Evolutionary conservation across 805 yeast species (phyloP), one percentile per base, ranked within the genome.

Genomic region (Saccharomycopsis olivae): DNA sequence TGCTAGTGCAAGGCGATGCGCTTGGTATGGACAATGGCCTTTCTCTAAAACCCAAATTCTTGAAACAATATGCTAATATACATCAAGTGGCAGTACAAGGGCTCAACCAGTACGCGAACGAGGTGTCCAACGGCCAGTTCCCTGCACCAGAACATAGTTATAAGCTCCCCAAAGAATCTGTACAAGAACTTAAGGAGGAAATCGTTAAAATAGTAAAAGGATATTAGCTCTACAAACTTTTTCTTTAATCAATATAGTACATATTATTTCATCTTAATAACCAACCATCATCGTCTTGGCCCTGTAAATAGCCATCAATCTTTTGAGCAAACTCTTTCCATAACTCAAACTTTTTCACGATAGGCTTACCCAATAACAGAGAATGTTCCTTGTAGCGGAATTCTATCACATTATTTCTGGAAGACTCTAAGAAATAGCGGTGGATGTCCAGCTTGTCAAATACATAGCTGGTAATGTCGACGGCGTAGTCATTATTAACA

Each of bases 1-100:
- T 89, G 1, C 66, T 89, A 29, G 98, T 89, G 0, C 77, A 82
- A 57, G 73, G 84, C 3, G 98, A 89, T 55, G 53, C 84, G 60
- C 61, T 89, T 24, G 96, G 96, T 1, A 73, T 79, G 83, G 64
- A 60, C 2, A 74, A 75, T 33, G 68, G 69, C 0, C 64, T 61
- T 33, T 29, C 35, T 11, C 54, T 58, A 17, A n/a, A n/a, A n/a
- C 82, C 83, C 2, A 83, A 81, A 54, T 88, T 92, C 58, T 89
- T 86, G 20, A 82, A 84, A 53, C 65, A 66, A 47, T 89, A 82
- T 56, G 65, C 68, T 32, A 56, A 75, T 47, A 62, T 78, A 33
- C 66, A 67, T 43, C 59, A 61, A 3, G 50, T 54, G 5, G 78
- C 79, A 3, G 65, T 69, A 1, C 48, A 51, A 1, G 82, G 84